Evolutionary conservation across 306 rosid species (phyloP).

Genomic region (Vigna mungo): DNA sequence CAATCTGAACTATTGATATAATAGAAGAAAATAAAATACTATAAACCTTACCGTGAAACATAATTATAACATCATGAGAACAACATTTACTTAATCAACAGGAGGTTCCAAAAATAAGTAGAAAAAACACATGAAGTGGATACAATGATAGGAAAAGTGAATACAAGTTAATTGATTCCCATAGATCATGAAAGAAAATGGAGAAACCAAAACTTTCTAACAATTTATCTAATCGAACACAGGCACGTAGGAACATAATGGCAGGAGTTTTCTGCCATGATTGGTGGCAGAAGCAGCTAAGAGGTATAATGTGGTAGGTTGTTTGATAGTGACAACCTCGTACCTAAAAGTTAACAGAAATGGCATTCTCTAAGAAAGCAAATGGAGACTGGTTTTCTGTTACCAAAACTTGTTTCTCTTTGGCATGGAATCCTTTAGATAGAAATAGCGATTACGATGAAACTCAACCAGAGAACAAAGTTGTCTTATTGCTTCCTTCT

Average conservation of each 20-base stretch:
- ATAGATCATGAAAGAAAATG: no score
- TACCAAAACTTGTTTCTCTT: slow-evolving; percentile 23
- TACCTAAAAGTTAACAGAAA: background rate
- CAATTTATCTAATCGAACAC: background rate
- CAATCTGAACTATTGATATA: no score
- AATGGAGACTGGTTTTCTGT: slow-evolving; percentile 1
- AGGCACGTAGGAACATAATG: background rate
- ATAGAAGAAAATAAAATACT: no score
- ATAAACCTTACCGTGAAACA: no score
- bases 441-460: slow-evolving; percentile 61
- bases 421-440: slow-evolving; percentile 53
- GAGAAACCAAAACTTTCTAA: no score
- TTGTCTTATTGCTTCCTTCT: slow-evolving; percentile 82
- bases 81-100: no score
- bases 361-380: background rate
- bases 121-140: no score
- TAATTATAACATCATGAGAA: no score
- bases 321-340: background rate
- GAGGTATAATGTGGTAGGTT: background rate
- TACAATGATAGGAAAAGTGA: no score
- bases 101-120: no score
- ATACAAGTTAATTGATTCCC: no score
- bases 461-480: slow-evolving; percentile 72
- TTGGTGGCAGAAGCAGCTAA: background rate
- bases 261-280: background rate